Percentiles rank a stretch among this genome's conserved stretches.
Evolutionary conservation across 495 filamentous ascomycete genomes (phyloP).

Genomic region (Penicillium desertorum): DNA sequence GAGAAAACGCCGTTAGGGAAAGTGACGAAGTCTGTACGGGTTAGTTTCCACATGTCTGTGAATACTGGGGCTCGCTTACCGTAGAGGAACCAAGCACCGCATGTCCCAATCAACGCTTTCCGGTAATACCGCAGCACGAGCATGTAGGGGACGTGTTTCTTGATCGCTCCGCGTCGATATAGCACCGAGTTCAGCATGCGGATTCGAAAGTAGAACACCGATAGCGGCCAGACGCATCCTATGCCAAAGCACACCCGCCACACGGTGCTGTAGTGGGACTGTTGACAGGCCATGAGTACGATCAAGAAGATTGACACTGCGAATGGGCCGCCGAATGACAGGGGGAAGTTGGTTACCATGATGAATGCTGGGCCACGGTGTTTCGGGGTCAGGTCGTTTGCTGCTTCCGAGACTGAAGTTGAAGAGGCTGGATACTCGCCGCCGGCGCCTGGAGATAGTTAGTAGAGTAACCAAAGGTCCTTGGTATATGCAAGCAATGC

Average conservation of each 20-base stretch:
- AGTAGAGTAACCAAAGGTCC: neutral
- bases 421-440: conserved; percentile 51
- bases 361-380: conserved; percentile 54
- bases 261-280: conserved; percentile 45
- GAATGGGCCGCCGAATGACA: conserved; percentile 51
- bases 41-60: neutral
- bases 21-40: conserved; percentile 34
- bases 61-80: conserved; percentile 23
- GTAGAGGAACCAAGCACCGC: conserved; percentile 54
- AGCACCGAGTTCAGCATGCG: conserved; percentile 52
- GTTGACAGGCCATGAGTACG: conserved; percentile 41
- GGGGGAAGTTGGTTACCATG: conserved; percentile 53
- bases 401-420: conserved; percentile 49
- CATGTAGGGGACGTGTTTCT: conserved; percentile 45
- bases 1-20: conserved; percentile 54
- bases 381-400: conserved; percentile 45
- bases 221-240: conserved; percentile 50
- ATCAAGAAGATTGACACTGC: conserved; percentile 51
- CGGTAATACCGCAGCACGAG: conserved; percentile 49
- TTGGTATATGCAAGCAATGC: neutral
- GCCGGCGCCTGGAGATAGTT: conserved; percentile 24
- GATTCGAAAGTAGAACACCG: conserved; percentile 54
- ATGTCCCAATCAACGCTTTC: conserved; percentile 49
- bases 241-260: conserved; percentile 55
- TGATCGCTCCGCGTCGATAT: conserved; percentile 51